phyloP scores from a whole-genome alignment of 257 asterid species.

The Coffea canephora region DNA sequence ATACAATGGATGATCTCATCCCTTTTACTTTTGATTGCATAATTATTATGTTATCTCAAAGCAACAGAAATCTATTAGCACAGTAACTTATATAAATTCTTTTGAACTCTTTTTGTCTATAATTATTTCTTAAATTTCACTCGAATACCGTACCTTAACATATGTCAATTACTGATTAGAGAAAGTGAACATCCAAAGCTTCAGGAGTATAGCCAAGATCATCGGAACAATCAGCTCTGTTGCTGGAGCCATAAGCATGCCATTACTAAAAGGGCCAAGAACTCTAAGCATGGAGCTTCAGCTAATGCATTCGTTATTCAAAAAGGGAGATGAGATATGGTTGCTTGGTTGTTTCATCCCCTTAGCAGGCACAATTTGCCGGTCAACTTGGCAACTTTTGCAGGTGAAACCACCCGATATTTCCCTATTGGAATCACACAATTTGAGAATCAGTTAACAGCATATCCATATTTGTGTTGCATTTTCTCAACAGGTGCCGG shows the following conservation, averaged over 20 bases:
- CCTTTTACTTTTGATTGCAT: too few species aligned
- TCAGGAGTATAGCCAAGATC: conserved; percentile 54
- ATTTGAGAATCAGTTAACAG: not conserved
- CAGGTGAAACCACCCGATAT: conserved; percentile 28
- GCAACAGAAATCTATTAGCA: too few species aligned
- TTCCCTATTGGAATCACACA: not conserved
- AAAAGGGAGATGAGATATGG: conserved; percentile 44
- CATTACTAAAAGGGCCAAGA: conserved; percentile 65
- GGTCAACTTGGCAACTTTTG: conserved; percentile 52
- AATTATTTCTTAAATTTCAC: not conserved
- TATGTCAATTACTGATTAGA: conserved; percentile 40
- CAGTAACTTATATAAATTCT: not conserved
- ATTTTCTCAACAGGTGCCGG: conserved; percentile 26
- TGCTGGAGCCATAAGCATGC: conserved; percentile 63
- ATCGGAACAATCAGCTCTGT: conserved; percentile 57
- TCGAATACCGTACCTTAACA: too few species aligned
- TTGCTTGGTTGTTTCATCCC: conserved; percentile 57
- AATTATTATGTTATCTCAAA: too few species aligned
- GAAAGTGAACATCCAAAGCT: conserved; percentile 40
- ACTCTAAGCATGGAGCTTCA: conserved; percentile 45
- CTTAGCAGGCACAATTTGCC: conserved; percentile 45
- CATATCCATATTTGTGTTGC: not conserved
- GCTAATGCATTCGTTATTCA: conserved; percentile 27
- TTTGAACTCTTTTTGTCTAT: not conserved
- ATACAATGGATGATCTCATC: not conserved